Conservation (phyloP, 2,329 filamentous ascomycete genomes). For the Mariannaea elegans region DNA sequence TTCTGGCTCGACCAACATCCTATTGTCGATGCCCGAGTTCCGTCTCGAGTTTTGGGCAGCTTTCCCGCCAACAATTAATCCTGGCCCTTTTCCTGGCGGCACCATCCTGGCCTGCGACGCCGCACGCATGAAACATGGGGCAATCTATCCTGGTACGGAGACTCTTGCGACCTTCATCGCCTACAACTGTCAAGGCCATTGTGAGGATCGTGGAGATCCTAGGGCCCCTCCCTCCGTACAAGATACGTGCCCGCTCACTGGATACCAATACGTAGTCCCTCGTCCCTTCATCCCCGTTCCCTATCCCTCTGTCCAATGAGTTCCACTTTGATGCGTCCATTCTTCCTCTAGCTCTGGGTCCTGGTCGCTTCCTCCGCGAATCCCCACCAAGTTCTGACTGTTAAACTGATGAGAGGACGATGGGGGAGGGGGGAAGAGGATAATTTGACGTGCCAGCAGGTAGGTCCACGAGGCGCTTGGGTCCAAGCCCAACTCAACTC, state of each 20-base stretch:
- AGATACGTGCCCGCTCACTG: slow-evolving; percentile 1
- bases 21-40: slow-evolving; percentile 9
- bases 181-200: slow-evolving; percentile 29
- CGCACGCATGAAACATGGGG: slow-evolving; percentile 36
- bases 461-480: too few relatives aligned
- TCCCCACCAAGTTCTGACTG: slow-evolving; percentile 11
- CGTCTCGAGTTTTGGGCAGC: slow-evolving; percentile 15
- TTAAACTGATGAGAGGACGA: slow-evolving; percentile 17
- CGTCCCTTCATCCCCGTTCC: neutral
- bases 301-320: neutral
- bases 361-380: slow-evolving; percentile 7
- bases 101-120: slow-evolving; percentile 28
- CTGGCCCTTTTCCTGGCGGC: slow-evolving; percentile 19
- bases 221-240: slow-evolving; percentile 24
- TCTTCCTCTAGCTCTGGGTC: slow-evolving; percentile 6
- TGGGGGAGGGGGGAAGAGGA: slow-evolving; percentile 1
- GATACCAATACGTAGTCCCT: slow-evolving; percentile 6
- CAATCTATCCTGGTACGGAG: slow-evolving; percentile 34
- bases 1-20: neutral
- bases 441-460: slow-evolving; percentile 12
- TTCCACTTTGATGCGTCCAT: slow-evolving; percentile 11
- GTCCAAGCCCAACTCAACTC: slow-evolving; percentile 6
- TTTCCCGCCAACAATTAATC: slow-evolving; percentile 4
- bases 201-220: slow-evolving; percentile 26
- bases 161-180: slow-evolving; percentile 31